Conservation (phyloP, 352 stramenopile genomes). For the Phytophthora ohioensis region DNA sequence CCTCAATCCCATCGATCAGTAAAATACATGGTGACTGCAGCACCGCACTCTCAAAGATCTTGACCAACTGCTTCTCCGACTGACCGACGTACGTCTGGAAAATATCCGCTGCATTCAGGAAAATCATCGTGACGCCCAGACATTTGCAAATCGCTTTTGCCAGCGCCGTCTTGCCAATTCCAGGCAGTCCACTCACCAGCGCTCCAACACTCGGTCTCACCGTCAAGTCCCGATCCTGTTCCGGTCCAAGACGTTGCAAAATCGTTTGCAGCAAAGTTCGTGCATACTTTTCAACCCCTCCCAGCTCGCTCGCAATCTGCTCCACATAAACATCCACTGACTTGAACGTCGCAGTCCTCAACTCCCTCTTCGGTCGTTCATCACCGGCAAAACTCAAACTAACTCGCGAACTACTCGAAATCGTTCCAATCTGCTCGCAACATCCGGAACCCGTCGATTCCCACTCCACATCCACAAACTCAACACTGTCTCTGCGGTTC, state of each 20-base stretch:
- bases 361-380: background rate
- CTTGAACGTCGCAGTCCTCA: conserved; percentile 25
- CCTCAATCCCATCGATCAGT: conserved; percentile 93
- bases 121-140: conserved; percentile 52
- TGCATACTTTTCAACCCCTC: conserved; percentile 51
- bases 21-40: conserved; percentile 70
- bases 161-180: conserved; percentile 77
- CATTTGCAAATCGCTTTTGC: conserved; percentile 51
- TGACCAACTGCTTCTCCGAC: conserved; percentile 77
- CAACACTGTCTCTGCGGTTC: conserved; percentile 45
- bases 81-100: conserved; percentile 95
- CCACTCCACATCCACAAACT: conserved; percentile 44
- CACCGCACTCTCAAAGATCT: conserved; percentile 62
- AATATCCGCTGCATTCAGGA: conserved; percentile 91
- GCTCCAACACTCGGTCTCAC: conserved; percentile 56
- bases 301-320: conserved; percentile 47
- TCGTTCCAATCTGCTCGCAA: conserved; percentile 40
- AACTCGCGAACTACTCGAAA: conserved; percentile 37
- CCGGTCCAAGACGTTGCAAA: conserved; percentile 36
- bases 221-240: background rate
- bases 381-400: conserved; percentile 41
- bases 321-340: conserved; percentile 37
- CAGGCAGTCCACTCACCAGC: conserved; percentile 74
- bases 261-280: conserved; percentile 51
- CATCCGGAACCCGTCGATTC: conserved; percentile 42